A percentile compares a stretch with the other conserved stretches of the same genome.
Conservation (phyloP, 2,329 filamentous ascomycete genomes). For the Botrytis byssoidea region DNA sequence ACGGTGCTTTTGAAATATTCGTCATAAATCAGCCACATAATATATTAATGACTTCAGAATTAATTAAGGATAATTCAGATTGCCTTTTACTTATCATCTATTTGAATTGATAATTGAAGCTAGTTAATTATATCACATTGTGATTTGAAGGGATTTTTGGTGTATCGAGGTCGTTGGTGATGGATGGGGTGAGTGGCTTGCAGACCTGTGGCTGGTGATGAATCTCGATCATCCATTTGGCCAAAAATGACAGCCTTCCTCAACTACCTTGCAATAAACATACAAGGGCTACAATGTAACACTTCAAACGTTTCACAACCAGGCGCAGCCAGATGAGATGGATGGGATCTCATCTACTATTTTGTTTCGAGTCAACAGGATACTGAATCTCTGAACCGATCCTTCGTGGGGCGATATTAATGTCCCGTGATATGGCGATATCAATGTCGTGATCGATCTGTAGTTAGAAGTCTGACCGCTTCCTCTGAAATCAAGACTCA, state of each 20-base stretch:
- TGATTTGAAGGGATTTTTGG: not conserved
- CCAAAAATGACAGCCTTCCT: not conserved
- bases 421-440: conserved; percentile 17
- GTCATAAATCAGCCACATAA: not conserved
- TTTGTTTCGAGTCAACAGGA: no score
- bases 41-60: not conserved
- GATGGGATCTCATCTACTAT: not conserved
- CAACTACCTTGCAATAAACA: not conserved
- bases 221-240: not conserved
- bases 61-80: fast-evolving
- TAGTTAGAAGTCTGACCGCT: conserved; percentile 9
- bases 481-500: not conserved
- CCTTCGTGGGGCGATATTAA: not conserved
- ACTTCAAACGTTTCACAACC: not conserved
- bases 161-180: not conserved
- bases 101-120: not conserved
- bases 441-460: conserved; percentile 6
- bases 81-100: not conserved
- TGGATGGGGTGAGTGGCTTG: not conserved
- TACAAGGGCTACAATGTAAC: not conserved
- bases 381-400: not conserved
- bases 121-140: not conserved
- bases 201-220: not conserved
- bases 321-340: not conserved
- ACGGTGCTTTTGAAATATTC: not conserved